Conservation (phyloP, 495 filamentous ascomycete genomes). For the Aspergillus sclerotiicarbonarius region DNA sequence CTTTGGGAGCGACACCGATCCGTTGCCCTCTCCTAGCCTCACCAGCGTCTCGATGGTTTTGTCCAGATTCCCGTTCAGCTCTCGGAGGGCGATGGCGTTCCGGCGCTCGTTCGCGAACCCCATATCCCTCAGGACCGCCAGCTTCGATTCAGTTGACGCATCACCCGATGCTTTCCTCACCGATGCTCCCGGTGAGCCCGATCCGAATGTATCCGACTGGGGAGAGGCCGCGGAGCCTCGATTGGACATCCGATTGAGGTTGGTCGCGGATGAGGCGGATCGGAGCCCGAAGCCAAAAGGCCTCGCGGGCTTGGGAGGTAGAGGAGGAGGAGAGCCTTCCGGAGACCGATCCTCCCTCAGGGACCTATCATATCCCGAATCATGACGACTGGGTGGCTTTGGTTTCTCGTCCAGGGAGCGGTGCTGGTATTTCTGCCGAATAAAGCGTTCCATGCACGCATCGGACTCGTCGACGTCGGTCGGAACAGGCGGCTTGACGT, state of each 20-base stretch:
- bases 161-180: slow-evolving; percentile 17
- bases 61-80: slow-evolving; percentile 78
- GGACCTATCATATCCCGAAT: slow-evolving; percentile 32
- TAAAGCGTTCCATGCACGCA: slow-evolving; percentile 87
- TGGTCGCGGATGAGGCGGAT: slow-evolving; percentile 68
- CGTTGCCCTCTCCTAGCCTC: slow-evolving; percentile 67
- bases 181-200: slow-evolving; percentile 33
- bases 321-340: slow-evolving; percentile 65
- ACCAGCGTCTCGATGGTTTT: slow-evolving; percentile 79
- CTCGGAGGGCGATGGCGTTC: slow-evolving; percentile 75
- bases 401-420: slow-evolving; percentile 53
- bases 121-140: slow-evolving; percentile 82
- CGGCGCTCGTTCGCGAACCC: slow-evolving; percentile 83
- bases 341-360: slow-evolving; percentile 23
- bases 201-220: slow-evolving; percentile 22
- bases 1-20: slow-evolving; percentile 38
- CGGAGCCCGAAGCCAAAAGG: slow-evolving; percentile 72
- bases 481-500: slow-evolving; percentile 75
- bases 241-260: slow-evolving; percentile 41
- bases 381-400: slow-evolving; percentile 44
- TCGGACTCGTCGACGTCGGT: slow-evolving; percentile 90
- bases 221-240: slow-evolving; percentile 28
- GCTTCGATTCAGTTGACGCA: slow-evolving; percentile 62
- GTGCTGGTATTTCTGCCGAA: slow-evolving; percentile 88
- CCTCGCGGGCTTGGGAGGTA: slow-evolving; percentile 79